These are phyloP conservation scores for Pichia heedii DNA, from an alignment of 805 yeast species.

Conservation along the genomic window DNA sequence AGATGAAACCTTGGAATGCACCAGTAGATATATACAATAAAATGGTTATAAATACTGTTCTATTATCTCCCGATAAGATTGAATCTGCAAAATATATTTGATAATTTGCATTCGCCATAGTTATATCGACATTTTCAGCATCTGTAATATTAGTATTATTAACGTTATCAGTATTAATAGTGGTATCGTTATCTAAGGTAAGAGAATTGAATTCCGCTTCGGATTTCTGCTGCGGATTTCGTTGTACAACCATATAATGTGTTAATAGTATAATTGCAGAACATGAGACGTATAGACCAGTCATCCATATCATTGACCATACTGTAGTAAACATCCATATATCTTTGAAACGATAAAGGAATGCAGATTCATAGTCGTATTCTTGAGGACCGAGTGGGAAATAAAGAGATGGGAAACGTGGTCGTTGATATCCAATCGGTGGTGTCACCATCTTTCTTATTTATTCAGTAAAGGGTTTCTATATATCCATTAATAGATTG, in stretches of 20 bases:
- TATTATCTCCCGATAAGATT: conserved; percentile 2
- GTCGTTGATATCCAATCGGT: conserved; percentile 77
- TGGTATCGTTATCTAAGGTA: too few species aligned
- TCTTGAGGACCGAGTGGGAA: conserved; percentile 47
- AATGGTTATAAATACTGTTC: conserved; percentile 33
- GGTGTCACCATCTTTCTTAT: conserved; percentile 21
- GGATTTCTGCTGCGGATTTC: conserved; percentile 1
- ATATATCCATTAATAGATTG: too few species aligned
- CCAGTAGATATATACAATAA: conserved; percentile 45
- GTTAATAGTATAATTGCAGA: conserved; percentile 53
- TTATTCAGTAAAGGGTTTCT: too few species aligned
- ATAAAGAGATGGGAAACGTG: conserved; percentile 70
- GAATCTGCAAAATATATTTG: neutral
- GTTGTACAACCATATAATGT: conserved; percentile 30
- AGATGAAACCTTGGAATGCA: conserved; percentile 51
- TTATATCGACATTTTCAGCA: neutral
- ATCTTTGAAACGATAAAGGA: conserved; percentile 59
- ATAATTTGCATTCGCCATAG: neutral
- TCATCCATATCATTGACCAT: conserved; percentile 71
- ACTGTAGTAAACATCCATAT: conserved; percentile 75
- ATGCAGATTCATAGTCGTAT: conserved; percentile 36
- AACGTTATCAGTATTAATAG: too few species aligned
- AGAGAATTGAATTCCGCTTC: too few species aligned
- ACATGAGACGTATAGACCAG: conserved; percentile 52
- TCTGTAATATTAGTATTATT: neutral